phyloP scores from a whole-genome alignment of 768 basidiomycete genomes.

The Kwoniella sp. region DNA sequence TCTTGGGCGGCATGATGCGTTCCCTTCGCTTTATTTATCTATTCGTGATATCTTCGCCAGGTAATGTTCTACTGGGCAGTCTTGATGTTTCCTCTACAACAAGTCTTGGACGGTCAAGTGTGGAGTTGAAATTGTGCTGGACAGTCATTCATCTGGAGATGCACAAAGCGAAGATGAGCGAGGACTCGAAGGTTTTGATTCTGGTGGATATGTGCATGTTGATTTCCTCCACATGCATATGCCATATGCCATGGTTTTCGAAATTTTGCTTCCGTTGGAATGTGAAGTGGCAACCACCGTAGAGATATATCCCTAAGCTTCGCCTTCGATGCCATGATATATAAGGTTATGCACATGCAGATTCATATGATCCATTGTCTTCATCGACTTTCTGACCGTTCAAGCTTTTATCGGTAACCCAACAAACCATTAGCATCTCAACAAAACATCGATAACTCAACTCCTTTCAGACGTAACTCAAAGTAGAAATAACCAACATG shows the following conservation, averaged over 20 bases:
- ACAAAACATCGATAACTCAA: too few relatives aligned
- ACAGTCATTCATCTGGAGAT: too few relatives aligned
- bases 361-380: constrained; percentile 5
- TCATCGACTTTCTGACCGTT: constrained; percentile 11
- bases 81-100: too few relatives aligned
- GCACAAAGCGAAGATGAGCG: too few relatives aligned
- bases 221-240: constrained; percentile 1
- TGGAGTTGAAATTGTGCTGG: too few relatives aligned
- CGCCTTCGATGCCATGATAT: not conserved
- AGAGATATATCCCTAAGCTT: not conserved
- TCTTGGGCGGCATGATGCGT: constrained; percentile 46
- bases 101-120: too few relatives aligned
- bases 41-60: too few relatives aligned
- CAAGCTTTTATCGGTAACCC: too few relatives aligned
- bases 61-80: too few relatives aligned
- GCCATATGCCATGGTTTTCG: too few relatives aligned
- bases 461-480: too few relatives aligned
- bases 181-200: not conserved
- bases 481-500: constrained; percentile 21
- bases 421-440: not conserved
- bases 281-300: constrained; percentile 4
- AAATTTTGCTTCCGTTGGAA: constrained; percentile 40
- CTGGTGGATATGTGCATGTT: not conserved
- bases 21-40: not conserved
- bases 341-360: too few relatives aligned